These are phyloP conservation scores for Hypoxylon sp. DNA, from an alignment of 2,329 filamentous ascomycete genomes.

Conservation along the genomic window DNA sequence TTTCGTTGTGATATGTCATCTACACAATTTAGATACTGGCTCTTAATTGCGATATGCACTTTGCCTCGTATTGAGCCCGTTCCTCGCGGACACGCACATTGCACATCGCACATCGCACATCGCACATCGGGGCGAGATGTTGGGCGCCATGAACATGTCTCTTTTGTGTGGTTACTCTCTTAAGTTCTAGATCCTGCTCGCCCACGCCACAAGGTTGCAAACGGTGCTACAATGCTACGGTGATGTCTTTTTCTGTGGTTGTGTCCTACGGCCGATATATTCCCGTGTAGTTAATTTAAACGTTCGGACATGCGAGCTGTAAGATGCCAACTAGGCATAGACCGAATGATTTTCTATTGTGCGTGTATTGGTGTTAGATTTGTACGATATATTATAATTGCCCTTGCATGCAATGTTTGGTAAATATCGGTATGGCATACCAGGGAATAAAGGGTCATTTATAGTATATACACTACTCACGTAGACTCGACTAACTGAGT, in stretches of 20 bases:
- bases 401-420: neutral
- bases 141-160: neutral
- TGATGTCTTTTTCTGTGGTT: neutral
- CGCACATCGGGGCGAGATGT: neutral
- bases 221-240: neutral
- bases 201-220: conserved; percentile 2
- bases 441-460: too few relatives aligned
- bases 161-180: neutral
- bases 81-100: neutral
- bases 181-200: neutral
- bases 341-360: neutral
- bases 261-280: neutral
- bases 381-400: neutral
- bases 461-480: neutral
- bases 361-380: neutral
- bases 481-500: neutral
- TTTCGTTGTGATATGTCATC: neutral
- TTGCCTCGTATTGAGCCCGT: neutral
- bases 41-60: conserved; percentile 2
- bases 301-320: neutral
- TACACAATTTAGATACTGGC: neutral
- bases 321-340: neutral
- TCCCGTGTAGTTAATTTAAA: neutral
- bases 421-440: too few relatives aligned
- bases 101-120: neutral